A percentile compares a stretch with the other conserved stretches of the same genome.
Conservation (phyloP, 257 asterid species). For the Forsythia suspensa region DNA sequence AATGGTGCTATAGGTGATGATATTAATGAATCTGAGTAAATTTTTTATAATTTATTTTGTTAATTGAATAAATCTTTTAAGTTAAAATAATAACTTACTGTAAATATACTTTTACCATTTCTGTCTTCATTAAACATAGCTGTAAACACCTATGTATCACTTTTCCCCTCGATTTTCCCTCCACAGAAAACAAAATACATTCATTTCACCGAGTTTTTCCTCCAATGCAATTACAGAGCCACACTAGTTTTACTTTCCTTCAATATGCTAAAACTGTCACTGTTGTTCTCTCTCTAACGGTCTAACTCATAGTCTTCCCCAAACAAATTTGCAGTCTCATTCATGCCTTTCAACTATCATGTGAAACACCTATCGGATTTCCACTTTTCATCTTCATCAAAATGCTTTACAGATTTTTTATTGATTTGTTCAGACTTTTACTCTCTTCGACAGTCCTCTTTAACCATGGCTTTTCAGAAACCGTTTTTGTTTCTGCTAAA, state of each 20-base stretch:
- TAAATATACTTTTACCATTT: too few relatives aligned
- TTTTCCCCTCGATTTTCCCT: neutral
- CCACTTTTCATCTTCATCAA: neutral
- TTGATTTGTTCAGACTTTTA: neutral
- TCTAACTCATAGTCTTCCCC: neutral
- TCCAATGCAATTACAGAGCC: neutral
- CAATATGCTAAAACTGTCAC: neutral
- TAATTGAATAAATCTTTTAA: too few relatives aligned
- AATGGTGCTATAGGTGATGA: too few relatives aligned
- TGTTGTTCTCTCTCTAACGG: neutral
- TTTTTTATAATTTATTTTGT: too few relatives aligned
- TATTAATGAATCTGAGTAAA: too few relatives aligned
- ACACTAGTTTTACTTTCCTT: neutral
- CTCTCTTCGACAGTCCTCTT: neutral
- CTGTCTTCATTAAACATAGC: too few relatives aligned
- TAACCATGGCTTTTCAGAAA: slow-evolving; percentile 20
- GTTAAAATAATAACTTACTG: too few relatives aligned
- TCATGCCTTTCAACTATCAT: neutral
- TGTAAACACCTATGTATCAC: neutral
- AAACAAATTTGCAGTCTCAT: neutral
- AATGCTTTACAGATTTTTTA: neutral
- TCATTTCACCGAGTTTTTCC: neutral
- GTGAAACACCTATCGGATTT: neutral
- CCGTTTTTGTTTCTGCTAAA: slow-evolving; percentile 9
- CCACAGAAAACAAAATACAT: neutral